These are phyloP conservation scores for Hygrophorus russula DNA, from an alignment of 768 basidiomycete species.

Conservation along the genomic window DNA sequence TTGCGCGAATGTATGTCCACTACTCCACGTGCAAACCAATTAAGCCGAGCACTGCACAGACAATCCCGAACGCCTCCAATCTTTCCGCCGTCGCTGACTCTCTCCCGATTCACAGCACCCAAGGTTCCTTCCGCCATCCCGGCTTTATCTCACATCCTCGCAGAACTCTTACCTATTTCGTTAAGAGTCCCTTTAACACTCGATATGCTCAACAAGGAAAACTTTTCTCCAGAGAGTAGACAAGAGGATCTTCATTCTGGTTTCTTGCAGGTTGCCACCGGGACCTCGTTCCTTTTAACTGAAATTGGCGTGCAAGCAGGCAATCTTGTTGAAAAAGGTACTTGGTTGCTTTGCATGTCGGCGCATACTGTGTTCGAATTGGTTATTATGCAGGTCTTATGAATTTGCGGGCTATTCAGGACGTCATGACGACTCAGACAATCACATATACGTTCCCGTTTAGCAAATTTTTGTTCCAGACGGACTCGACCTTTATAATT, in stretches of 20 bases:
- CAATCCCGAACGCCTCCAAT: slow-evolving; percentile 58
- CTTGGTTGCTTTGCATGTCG: slow-evolving; percentile 12
- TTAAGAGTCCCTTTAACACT: slow-evolving; percentile 51
- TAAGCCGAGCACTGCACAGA: slow-evolving; percentile 23
- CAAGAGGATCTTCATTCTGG: slow-evolving; percentile 67
- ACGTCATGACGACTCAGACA: slow-evolving; percentile 51
- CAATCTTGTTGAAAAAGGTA: slow-evolving; percentile 41
- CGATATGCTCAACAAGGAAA: slow-evolving; percentile 41
- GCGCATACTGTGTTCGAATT: not conserved
- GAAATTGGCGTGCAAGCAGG: slow-evolving; percentile 66
- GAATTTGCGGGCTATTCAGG: slow-evolving; percentile 55
- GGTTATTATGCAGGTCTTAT: slow-evolving; percentile 33
- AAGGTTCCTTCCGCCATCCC: slow-evolving; percentile 23
- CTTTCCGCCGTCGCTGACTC: slow-evolving; percentile 52
- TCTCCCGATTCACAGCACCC: slow-evolving; percentile 51
- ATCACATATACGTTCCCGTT: slow-evolving; percentile 71
- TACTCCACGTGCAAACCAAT: slow-evolving; percentile 4
- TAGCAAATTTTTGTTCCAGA: slow-evolving; percentile 59
- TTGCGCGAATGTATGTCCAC: slow-evolving; percentile 51
- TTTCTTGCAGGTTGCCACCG: slow-evolving; percentile 57
- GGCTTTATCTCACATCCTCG: slow-evolving; percentile 41
- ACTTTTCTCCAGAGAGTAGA: slow-evolving; percentile 56
- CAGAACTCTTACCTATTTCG: slow-evolving; percentile 47
- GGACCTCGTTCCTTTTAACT: slow-evolving; percentile 48
- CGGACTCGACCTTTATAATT: slow-evolving; percentile 58